Evolutionary conservation across 1,284 basidiomycete genomes (phyloP), one percentile per base, ranked within the genome.

Genomic region (Ustilago tritici): DNA sequence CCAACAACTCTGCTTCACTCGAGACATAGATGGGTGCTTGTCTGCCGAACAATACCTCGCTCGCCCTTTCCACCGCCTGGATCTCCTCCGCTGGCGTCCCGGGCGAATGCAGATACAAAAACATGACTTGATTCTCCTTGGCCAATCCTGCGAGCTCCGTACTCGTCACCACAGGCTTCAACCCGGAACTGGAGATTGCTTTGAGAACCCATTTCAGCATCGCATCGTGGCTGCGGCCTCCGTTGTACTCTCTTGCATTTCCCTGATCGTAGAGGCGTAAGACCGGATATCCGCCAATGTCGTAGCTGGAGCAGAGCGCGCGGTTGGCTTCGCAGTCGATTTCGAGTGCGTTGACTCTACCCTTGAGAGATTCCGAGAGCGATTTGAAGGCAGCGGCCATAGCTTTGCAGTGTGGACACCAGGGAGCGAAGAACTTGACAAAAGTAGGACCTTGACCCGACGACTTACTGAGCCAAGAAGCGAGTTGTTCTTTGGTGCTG

Each of bases 351-450:
- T 84, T 85, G 56, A 85, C 77, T 34, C 76, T 65, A 41, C 76
- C 82, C 34, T 80, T 76, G 50, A 85, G 77, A 3, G 74, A 68
- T 2, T 46, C 41, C 34, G 75, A 80, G 12, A 84, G 67, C 50
- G 78, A 53, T 55, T 72, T 65, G 65, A 70, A 85, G 7, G 80
- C 78, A 2, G 63, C 50, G 0, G 79, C 82, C 84, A 85, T 85
- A 28, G 81, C 79, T 31, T 76, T 69, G 73, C 84, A 85, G 60
- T 85, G 84, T 11, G 84, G 84, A 55, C 84, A 85, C 81, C 83
- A 85, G 1, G 84, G 82, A n/a, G 82, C 83, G 50, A 79, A 84
- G 61, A 84, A 85, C 53, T 84, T 85, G 67, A 85, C 83, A 56
- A 85, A 84, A 10, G 76, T 78, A 7, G 81, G 65, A 35, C 83